Evolutionary conservation across 2,329 filamentous ascomycete genomes (phyloP), one percentile per base, ranked within the genome.

Genomic region (Fusarium sp.): DNA sequence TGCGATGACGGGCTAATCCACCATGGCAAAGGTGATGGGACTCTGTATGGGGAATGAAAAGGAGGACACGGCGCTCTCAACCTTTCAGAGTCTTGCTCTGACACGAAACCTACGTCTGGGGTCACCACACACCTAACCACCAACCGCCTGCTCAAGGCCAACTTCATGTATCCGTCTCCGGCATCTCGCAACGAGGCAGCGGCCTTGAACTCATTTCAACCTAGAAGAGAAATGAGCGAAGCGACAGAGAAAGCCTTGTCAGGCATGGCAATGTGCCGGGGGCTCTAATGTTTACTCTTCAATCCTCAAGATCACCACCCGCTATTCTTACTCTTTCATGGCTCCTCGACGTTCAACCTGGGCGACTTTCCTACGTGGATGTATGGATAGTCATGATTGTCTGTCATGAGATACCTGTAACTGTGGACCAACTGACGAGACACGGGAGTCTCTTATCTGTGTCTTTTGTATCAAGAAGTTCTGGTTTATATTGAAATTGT

Each of bases 1-100:
- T n/a, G 88, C 86, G 75, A 92, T 92, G 89, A 87, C 89, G 20
- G 90, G 84, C 70, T 90, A 78, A 66, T 60, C 27, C 20, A 31
- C 33, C 33, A n/a, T 29, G 35, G 39, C 18, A 13, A 54, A 22
- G 41, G 54, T 41, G 50, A 73, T 54, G 68, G 37, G 52, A 64
- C 14, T 41, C 41, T 57, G 35, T 59, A 43, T 64, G 68, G 58
- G 27, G 59, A 69, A 73, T 31, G 24, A 52, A 27, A 61, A 64
- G 50, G 62, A 56, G 72, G 65, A 75, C 20, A 56, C 14, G 20
- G 31, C 31, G n/a, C 59, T 56, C 69, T 63, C 56, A 73, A 13
- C 20, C 27, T 50, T 22, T 39, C 50, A 70, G 67, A 71, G 62
- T 56, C 33, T 75, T 50, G 45, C 35, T 67, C 62, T 75, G 62